Base-by-base conservation (phyloP, 306 rosid species). In the Betula pendula region DNA sequence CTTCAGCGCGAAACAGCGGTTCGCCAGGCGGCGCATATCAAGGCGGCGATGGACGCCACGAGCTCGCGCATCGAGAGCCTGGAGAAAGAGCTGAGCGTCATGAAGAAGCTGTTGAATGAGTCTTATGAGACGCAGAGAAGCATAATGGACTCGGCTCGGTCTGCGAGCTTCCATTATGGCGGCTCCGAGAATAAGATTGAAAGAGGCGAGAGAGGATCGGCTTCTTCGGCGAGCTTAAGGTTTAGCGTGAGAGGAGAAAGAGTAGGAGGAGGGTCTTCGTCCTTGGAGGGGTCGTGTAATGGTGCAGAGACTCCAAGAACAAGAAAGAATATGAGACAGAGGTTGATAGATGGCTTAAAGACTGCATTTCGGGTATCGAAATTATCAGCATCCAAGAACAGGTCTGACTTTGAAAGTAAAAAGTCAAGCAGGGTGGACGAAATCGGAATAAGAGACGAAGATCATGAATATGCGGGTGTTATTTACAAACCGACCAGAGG, bases 41-140 rank as follows among this genome's bases (percentile, higher is more conserved):
- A 79, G 81, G 86, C 86, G 48, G 79, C 91, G 0, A 87, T 92
- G 88, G 87, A 87, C 1, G 90, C 94, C 55, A 94, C 97, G 0
- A 77, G 81, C 84, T 75, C 78, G 24, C 87, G 97, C 5, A 86
- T 94, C 49, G 85, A 79, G 2, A 85, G 75, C 85, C 87, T 91
- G 5, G 96, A 94, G 71, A 85, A 81, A 24, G 94, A 94, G 81
- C 87, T 92, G 0, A 58, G 16, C 22, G 74, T 78, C 5, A 90
- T 93, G 98, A 90, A 70, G 90, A 82, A 75, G 79, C 59, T 89
- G 16, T 81, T 90, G 68, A 73, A 44, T 0, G 83, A 72, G 2
- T 72, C 85, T n/a, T n/a, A n/a, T 0, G 82, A 80, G 10, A 62
- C 50, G 43, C 68, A 5, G 44, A 76, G 62, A 38, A 70, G 50